A percentile compares a stretch with the other conserved stretches of the same genome.
Conservation (phyloP, 768 basidiomycete genomes). For the Chalciporus sphaerocephalus region DNA sequence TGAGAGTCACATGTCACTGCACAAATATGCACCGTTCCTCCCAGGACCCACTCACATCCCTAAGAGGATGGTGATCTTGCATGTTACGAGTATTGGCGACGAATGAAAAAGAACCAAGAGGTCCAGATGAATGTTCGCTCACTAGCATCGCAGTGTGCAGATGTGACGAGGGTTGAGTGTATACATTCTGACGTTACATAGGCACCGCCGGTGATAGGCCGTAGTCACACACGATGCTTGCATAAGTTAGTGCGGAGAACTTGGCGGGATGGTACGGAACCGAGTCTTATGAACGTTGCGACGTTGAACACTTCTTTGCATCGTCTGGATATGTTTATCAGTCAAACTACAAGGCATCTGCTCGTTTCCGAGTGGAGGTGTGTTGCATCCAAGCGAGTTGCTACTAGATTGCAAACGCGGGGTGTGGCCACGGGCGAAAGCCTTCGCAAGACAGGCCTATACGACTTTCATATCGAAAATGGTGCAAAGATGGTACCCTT, state of each 20-base stretch:
- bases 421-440: constrained; percentile 18
- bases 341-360: constrained; percentile 1
- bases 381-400: not conserved
- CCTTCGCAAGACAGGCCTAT: constrained; percentile 66
- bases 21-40: no score
- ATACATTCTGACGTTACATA: no score
- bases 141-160: no score
- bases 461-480: constrained; percentile 82
- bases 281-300: not conserved
- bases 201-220: no score
- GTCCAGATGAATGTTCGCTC: no score
- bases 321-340: constrained; percentile 3
- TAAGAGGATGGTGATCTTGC: no score
- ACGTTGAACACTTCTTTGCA: not conserved
- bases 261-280: constrained; percentile 7
- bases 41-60: no score
- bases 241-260: constrained; percentile 1
- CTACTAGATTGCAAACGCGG: constrained; percentile 4
- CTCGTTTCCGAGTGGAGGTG: constrained; percentile 1
- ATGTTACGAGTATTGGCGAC: no score
- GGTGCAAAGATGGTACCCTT: constrained; percentile 95
- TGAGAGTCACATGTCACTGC: no score
- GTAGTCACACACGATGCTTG: no score
- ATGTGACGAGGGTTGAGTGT: no score
- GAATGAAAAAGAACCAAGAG: no score